phyloP scores from a whole-genome alignment of 225 moss, liverwort and hornwort species.

The Anthoceros angustus region DNA sequence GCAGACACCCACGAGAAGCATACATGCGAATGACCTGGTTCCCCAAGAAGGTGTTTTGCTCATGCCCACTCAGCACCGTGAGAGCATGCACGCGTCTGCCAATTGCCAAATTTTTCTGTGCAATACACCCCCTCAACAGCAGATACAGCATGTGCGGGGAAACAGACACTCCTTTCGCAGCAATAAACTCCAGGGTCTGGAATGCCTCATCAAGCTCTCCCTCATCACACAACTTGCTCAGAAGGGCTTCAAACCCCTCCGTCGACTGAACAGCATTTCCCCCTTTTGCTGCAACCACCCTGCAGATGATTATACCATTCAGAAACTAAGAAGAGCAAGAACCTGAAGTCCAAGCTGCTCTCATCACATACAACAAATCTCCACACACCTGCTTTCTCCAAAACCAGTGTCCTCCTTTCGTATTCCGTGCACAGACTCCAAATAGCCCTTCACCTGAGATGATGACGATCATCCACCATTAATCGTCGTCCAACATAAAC shows the following conservation, averaged over 20 bases:
- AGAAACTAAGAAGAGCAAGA: neutral
- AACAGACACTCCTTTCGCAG: neutral
- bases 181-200: neutral
- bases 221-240: conserved; percentile 4
- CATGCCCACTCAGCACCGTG: neutral
- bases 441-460: too few relatives aligned
- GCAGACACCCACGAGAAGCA: neutral
- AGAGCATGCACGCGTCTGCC: neutral
- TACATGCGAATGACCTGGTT: conserved; percentile 1
- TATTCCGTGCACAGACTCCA: too few relatives aligned
- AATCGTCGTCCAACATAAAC: too few relatives aligned
- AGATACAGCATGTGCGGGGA: conserved; percentile 1
- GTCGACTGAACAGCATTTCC: neutral
- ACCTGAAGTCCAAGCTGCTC: too few relatives aligned
- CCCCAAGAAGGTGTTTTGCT: neutral
- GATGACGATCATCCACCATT: too few relatives aligned
- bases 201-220: neutral
- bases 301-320: neutral
- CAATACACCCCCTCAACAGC: neutral
- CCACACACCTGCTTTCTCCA: too few relatives aligned
- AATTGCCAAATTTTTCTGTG: neutral
- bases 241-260: neutral
- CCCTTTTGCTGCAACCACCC: neutral
- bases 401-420: too few relatives aligned
- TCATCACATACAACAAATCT: too few relatives aligned